Percentiles rank a stretch among this genome's conserved stretches.
phyloP scores from a whole-genome alignment of 306 rosid genomes.

The Pterocarpus santalinus region DNA sequence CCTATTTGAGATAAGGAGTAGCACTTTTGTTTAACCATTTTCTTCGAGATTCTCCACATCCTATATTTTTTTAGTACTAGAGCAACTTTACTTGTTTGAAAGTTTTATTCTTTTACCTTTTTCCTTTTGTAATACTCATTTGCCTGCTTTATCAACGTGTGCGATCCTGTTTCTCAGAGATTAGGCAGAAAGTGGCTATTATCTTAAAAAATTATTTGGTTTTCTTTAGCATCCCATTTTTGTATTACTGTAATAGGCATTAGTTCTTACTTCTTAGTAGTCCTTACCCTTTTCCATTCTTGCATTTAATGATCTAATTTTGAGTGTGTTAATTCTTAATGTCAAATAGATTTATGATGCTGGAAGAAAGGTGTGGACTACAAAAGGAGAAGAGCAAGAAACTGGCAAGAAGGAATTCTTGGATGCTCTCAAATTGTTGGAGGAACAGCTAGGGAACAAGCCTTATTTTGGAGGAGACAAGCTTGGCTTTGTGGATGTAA shows the following conservation, averaged over 20 bases:
- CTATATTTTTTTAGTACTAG: not conserved
- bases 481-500: constrained; percentile 49
- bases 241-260: no score
- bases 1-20: not conserved
- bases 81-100: not conserved
- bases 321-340: not conserved
- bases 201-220: no score
- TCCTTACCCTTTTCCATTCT: not conserved
- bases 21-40: no score
- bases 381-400: constrained; percentile 50
- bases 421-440: constrained; percentile 31
- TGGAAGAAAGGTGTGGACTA: constrained; percentile 26
- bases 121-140: not conserved
- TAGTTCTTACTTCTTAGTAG: not conserved
- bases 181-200: not conserved
- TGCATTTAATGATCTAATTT: not conserved
- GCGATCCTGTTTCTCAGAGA: not conserved
- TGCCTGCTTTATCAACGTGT: not conserved
- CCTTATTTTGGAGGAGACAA: constrained; percentile 47
- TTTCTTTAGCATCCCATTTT: no score
- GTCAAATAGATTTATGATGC: constrained; percentile 31
- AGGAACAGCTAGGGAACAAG: constrained; percentile 39
- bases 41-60: not conserved
- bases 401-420: constrained; percentile 45
- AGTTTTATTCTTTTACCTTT: not conserved